phyloP scores from a whole-genome alignment of 306 rosid genomes.

The Amphicarpaea edgeworthii region DNA sequence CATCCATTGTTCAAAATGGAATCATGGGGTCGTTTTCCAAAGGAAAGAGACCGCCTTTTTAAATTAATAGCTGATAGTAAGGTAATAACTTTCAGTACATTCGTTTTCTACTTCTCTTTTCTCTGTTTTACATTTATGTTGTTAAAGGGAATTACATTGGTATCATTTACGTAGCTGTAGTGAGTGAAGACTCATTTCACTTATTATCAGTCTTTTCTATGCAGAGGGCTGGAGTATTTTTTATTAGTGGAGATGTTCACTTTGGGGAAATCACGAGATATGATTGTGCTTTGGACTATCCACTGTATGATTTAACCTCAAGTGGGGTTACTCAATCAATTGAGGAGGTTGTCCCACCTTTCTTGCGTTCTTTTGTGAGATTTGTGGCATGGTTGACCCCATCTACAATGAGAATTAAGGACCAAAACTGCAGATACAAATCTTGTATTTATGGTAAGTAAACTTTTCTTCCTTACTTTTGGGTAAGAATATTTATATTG shows the following conservation, averaged over 20 bases:
- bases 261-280: slow-evolving; percentile 82
- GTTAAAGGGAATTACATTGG: background rate
- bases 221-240: slow-evolving; percentile 77
- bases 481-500: background rate
- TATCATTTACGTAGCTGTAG: slow-evolving; percentile 4
- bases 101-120: slow-evolving; percentile 2
- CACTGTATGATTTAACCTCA: slow-evolving; percentile 80
- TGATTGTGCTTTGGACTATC: slow-evolving; percentile 79
- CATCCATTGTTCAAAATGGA: slow-evolving; percentile 68
- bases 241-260: slow-evolving; percentile 92
- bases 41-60: slow-evolving; percentile 79
- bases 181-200: slow-evolving; percentile 33
- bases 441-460: slow-evolving; percentile 84
- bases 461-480: slow-evolving; percentile 38
- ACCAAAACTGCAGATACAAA: slow-evolving; percentile 65
- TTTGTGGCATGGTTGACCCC: slow-evolving; percentile 72
- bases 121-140: slow-evolving; percentile 25
- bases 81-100: slow-evolving; percentile 54
- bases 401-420: slow-evolving; percentile 76
- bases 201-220: slow-evolving; percentile 42
- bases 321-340: slow-evolving; percentile 85
- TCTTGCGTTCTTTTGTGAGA: slow-evolving; percentile 61
- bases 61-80: slow-evolving; percentile 72
- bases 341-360: slow-evolving; percentile 63
- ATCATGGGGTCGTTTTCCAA: slow-evolving; percentile 88